Base-by-base conservation (phyloP, 805 yeast species). In the Starmerella vaccinii region DNA sequence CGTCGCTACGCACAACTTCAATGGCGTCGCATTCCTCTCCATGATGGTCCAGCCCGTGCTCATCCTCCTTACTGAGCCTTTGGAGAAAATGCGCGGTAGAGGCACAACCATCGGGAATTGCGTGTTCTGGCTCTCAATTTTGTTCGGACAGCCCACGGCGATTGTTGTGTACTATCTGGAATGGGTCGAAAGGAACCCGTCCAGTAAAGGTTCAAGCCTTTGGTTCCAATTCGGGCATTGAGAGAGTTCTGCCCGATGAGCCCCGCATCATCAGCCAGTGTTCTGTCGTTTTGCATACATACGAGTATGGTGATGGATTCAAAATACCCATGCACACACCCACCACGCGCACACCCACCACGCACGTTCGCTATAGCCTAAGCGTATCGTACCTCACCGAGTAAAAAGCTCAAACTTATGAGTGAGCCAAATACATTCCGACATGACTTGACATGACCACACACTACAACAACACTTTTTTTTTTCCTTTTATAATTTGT, bases 141-240 rank as follows among this genome's bases (percentile, higher is more conserved):
- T 73, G 52, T 61, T 73, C 23, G 76, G 76, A 8, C 75, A 71
- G 57, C 77, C 76, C 4, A 59, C 69, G 2, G 73, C 71, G 34
- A 67, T 70, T 16, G 61, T 73, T 42, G 63, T 73, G 42, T 73
- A 73, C 55, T 73, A 68, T 57, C 64, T 71, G 32, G 68, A 74
- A 16, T 73, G 76, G 76, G 55, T 54, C 26, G 41, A 49, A n/a
- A 33, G 47, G 12, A 38, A 55, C 47, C 56, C 53, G 23, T 29
- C 45, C 4, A 53, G 50, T 50, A 47, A 47, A 19, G 27, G 50
- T 13, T 41, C 45, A n/a, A 27, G 34, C n/a, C 45, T 41, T 8
- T 41, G 45, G 45, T 41, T 41, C 45, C 33, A 41, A 34, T 41
- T 41, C 34, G 45, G 45, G 16, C 24, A 41, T 23, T 26, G 43